Evolutionary conservation across 148 eudicot species (phyloP).

Genomic region (Polygonum aviculare): DNA sequence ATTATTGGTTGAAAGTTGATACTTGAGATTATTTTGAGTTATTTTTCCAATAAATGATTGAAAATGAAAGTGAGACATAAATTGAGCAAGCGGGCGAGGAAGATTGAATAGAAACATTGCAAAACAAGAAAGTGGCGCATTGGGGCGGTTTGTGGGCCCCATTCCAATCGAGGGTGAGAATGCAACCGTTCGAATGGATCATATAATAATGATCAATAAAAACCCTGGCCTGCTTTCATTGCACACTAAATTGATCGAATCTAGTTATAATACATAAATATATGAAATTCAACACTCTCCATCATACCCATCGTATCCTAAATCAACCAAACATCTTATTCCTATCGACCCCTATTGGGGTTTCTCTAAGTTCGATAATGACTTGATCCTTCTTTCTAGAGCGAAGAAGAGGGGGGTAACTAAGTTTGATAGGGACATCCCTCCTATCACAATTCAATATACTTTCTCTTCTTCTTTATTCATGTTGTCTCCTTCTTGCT

Average conservation of each 20-base stretch:
- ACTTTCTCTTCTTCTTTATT: background rate
- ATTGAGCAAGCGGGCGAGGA: slow-evolving; percentile 13
- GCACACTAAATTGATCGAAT: slow-evolving; percentile 4
- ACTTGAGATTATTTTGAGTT: no score
- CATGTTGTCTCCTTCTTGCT: background rate
- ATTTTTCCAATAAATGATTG: no score
- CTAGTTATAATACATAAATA: background rate
- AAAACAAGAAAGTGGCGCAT: slow-evolving; percentile 39
- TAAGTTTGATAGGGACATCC: slow-evolving; percentile 25
- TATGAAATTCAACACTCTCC: slow-evolving; percentile 3
- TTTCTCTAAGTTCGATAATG: background rate
- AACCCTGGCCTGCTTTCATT: background rate
- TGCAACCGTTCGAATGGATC: no score
- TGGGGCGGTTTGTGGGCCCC: slow-evolving; percentile 76
- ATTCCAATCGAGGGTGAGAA: background rate
- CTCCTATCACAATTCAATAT: slow-evolving; percentile 11
- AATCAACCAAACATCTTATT: slow-evolving; percentile 3
- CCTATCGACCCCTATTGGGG: background rate
- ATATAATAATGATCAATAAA: background rate
- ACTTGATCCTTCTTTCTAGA: background rate
- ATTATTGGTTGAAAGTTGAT: no score
- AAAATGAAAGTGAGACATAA: background rate
- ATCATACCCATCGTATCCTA: background rate
- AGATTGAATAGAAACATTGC: slow-evolving; percentile 26
- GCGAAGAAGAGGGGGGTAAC: slow-evolving; percentile 1